Percentiles rank a stretch among this genome's conserved stretches.
phyloP scores from a whole-genome alignment of 1,284 basidiomycete species.

The Puccinia triticina region DNA sequence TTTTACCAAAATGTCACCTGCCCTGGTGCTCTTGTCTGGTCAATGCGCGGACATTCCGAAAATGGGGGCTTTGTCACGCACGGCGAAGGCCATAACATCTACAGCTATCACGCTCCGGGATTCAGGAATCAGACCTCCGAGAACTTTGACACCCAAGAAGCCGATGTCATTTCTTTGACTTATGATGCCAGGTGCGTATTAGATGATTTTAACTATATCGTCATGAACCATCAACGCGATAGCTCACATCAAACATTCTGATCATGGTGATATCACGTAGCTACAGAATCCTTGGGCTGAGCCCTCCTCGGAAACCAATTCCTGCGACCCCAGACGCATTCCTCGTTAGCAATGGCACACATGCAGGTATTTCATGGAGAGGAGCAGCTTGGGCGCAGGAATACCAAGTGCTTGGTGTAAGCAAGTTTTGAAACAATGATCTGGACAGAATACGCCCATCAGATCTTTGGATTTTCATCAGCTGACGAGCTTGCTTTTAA shows the following conservation, averaged over 20 bases:
- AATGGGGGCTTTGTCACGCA: constrained; percentile 42
- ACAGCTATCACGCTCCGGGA: constrained; percentile 38
- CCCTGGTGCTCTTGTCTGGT: constrained; percentile 42
- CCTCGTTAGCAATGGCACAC: constrained; percentile 23
- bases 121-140: constrained; percentile 20
- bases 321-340: constrained; percentile 28
- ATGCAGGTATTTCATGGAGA: constrained; percentile 37
- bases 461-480: too few relatives aligned
- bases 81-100: constrained; percentile 40
- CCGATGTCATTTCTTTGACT: constrained; percentile 27
- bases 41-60: constrained; percentile 39
- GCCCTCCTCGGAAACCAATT: constrained; percentile 36
- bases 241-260: background rate
- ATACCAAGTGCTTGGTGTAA: constrained; percentile 43
- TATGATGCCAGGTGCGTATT: constrained; percentile 42
- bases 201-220: background rate
- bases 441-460: background rate
- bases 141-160: constrained; percentile 39
- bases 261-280: background rate
- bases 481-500: background rate
- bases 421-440: background rate
- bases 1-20: constrained; percentile 22
- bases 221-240: background rate
- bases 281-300: constrained; percentile 18
- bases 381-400: constrained; percentile 44